Conservation (phyloP, 2,329 filamentous ascomycete genomes). For the Aspergillus clavatus region DNA sequence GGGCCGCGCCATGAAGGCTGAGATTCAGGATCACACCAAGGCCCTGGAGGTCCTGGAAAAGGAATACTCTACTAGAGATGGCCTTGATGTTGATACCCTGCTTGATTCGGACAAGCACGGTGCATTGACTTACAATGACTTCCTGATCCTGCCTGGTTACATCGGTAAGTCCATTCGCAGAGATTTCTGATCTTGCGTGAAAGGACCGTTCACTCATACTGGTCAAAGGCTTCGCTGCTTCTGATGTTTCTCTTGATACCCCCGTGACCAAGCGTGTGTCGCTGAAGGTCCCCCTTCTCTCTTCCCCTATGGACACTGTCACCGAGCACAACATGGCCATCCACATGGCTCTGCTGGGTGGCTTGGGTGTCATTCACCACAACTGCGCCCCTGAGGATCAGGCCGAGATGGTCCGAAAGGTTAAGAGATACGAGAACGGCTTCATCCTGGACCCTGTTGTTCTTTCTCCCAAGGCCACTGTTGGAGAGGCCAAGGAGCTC, state of each 20-base stretch:
- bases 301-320: constrained; percentile 98
- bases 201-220: constrained; percentile 18
- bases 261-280: constrained; percentile 93
- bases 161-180: constrained; percentile 61
- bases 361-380: constrained; percentile 86
- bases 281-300: constrained; percentile 93
- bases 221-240: constrained; percentile 73
- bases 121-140: constrained; percentile 97
- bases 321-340: constrained; percentile 99
- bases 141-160: constrained; percentile 92
- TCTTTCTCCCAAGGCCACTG: constrained; percentile 78
- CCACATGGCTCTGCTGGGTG: constrained; percentile 62
- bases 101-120: constrained; percentile 89
- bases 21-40: constrained; percentile 66
- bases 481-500: constrained; percentile 82
- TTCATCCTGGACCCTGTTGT: constrained; percentile 97
- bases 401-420: constrained; percentile 98
- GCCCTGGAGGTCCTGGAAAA: constrained; percentile 73
- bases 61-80: constrained; percentile 76
- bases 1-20: constrained; percentile 45
- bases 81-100: constrained; percentile 78
- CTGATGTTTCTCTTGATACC: constrained; percentile 80
- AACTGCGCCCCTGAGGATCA: constrained; percentile 98
- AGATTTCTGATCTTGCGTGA: neutral
- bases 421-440: constrained; percentile 98